phyloP scores from a whole-genome alignment of 768 basidiomycete species.

The Lactarius vividus region DNA sequence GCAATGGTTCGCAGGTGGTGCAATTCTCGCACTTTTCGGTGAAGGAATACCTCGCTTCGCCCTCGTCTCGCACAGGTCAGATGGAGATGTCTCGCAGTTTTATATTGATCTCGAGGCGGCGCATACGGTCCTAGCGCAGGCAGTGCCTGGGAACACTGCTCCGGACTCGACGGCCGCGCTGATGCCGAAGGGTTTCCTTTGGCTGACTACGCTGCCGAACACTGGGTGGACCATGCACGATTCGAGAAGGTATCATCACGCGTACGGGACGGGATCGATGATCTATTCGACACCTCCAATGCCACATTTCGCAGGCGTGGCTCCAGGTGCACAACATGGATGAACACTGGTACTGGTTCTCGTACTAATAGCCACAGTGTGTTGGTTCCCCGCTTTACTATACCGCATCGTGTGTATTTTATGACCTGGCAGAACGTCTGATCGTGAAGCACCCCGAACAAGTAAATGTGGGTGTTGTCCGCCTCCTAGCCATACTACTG shows the following conservation, averaged over 20 bases:
- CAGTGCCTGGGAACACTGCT: background rate
- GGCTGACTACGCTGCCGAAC: background rate
- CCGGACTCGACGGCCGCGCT: background rate
- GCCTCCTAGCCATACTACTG: too few species aligned
- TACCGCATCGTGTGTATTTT: too few species aligned
- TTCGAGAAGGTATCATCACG: background rate
- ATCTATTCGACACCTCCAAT: background rate
- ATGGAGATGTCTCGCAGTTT: background rate
- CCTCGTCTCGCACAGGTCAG: background rate
- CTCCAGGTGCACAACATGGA: too few species aligned
- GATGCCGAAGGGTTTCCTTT: background rate
- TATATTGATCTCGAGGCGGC: background rate
- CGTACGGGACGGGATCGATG: background rate
- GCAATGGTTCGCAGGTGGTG: background rate
- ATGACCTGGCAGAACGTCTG: too few species aligned
- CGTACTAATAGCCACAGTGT: too few species aligned
- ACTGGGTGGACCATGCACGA: background rate
- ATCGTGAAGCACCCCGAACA: too few species aligned
- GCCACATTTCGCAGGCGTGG: background rate
- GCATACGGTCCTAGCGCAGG: background rate
- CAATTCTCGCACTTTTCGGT: background rate
- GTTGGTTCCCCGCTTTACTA: too few species aligned
- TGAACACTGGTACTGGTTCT: too few species aligned
- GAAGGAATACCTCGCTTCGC: background rate
- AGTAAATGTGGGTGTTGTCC: too few species aligned